Evolutionary conservation across 164 flowering plant genomes (phyloP), one percentile per base, ranked within the genome.

Genomic region (Sextonia rubra): DNA sequence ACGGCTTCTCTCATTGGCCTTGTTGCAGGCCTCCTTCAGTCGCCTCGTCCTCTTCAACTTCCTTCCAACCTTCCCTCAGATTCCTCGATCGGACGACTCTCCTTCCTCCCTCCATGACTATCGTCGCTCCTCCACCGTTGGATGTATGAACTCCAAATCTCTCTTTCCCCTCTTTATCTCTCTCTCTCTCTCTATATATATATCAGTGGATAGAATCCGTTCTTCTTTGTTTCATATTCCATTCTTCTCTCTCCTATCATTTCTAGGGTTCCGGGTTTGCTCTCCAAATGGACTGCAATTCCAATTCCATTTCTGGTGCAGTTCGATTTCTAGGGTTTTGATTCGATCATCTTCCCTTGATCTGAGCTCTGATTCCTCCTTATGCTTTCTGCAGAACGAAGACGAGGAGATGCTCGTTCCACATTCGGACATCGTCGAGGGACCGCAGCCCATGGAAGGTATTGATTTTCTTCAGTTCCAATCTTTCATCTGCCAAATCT

Each of bases 361-460:
- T 79, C 75, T 64, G 72, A 74, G 74, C 26, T 78, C 66, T 82
- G 86, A 74, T 71, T 83, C 47, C 48, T 69, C 52, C n/a, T 25
- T 64, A 15, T 37, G 11, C 73, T 70, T 63, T 77, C 58, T 80
- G 85, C 84, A 90, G 91, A 93, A 89, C 77, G 94, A 93, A 32
- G 97, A 93, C 68, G 97, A 93, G 71, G 97, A 91, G 86, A 87
- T 93, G 92, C 86, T 93, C 24, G 95, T 93, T 70, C 98, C 97
- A 44, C 90, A 90, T 78, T 83, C 94, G n/a, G 97, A 90, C 76
- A 73, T 85, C 30, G 83, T 78, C 17, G 91, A 89, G 25, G 92
- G 86, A 27, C 89, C 94, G 23, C 92, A 87, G 77, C 89, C 94
- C 3, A 84, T 90, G 87, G 91, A 91, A 82, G 94, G 93, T 78